Evolutionary conservation across 345 rosid species (phyloP), one percentile per base, ranked within the genome.

Genomic region (Excoecaria agallocha): DNA sequence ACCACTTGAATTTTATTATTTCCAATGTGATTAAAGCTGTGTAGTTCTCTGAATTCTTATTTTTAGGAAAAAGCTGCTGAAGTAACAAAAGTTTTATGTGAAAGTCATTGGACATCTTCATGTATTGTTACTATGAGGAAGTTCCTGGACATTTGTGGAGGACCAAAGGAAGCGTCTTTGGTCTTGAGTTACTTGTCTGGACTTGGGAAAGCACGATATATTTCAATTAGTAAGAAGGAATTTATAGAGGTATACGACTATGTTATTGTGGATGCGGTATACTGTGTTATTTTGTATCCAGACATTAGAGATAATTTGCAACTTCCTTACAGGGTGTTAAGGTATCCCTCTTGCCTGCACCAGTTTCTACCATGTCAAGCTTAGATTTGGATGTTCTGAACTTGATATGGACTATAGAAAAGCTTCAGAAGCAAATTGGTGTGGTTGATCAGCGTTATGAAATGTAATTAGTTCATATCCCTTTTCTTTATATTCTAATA

Each of bases 401-500:
- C 84, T 82, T 92, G 86, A 77, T 87, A 71, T 88, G 89, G 86
- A 90, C 95, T 15, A 83, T 84, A 65, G 95, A 94, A 82, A 92
- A 82, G 91, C 97, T 92, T 82, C 93, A 89, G 76, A 85, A 89
- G 54, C 97, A 89, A 81, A 89, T 94, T 63, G 80, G 84, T 30
- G 75, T 89, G 76, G 84, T 88, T 74, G 91, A 94, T 78, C 89
- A 70, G 64, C 96, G 86, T 17, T 83, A 86, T 79, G 89, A 89
- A 82, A 82, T 55, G 98, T 92, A 92, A 77, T 49, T 49, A 43
- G 77, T 19, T 48, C 38, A 12, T 41, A 59, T 65, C 70, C 68
- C 74, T 59, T 24, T 51, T 19, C 41, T 35, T 41, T 63, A 38
- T 50, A 17, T 52, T 22, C 58, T 70, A 24, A 63, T 49, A 20